Conservation (phyloP, 495 filamentous ascomycete genomes). For the Jackrogersella minutella region DNA sequence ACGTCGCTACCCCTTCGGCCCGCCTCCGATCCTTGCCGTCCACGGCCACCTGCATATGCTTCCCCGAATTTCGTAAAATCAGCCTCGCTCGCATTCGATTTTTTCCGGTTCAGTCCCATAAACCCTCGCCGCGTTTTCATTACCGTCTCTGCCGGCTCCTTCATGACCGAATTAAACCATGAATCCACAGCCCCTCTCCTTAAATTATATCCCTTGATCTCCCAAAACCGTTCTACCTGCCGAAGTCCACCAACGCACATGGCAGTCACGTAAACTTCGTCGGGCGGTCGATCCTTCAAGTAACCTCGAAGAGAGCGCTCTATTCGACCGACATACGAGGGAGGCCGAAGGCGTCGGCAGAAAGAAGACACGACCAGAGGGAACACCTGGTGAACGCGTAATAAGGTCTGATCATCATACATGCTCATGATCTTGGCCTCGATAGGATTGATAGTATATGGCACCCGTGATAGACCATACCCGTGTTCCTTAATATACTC, state of each 20-base stretch:
- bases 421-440: slow-evolving; percentile 62
- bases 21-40: slow-evolving; percentile 41
- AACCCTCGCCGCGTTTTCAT: slow-evolving; percentile 57
- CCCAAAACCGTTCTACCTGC: slow-evolving; percentile 64
- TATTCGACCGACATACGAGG: slow-evolving; percentile 63
- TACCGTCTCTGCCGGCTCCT: slow-evolving; percentile 49
- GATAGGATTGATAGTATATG: slow-evolving; percentile 61
- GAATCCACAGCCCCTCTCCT: slow-evolving; percentile 60
- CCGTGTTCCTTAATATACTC: slow-evolving; percentile 57
- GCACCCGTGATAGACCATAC: slow-evolving; percentile 47
- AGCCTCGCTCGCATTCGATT: slow-evolving; percentile 44
- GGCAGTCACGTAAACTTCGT: slow-evolving; percentile 63
- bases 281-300: slow-evolving; percentile 60
- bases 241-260: slow-evolving; percentile 63
- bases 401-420: slow-evolving; percentile 64
- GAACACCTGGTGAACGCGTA: slow-evolving; percentile 64
- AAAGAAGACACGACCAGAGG: slow-evolving; percentile 65
- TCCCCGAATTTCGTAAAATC: slow-evolving; percentile 34
- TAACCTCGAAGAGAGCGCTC: slow-evolving; percentile 66
- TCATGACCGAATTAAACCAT: slow-evolving; percentile 60
- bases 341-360: slow-evolving; percentile 61
- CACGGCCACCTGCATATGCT: slow-evolving; percentile 22
- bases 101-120: slow-evolving; percentile 59
- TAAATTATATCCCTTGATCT: slow-evolving; percentile 65
- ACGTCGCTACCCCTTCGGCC: slow-evolving; percentile 44